Conservation (phyloP, 768 basidiomycete genomes). For the Rhizopogon sp. region DNA sequence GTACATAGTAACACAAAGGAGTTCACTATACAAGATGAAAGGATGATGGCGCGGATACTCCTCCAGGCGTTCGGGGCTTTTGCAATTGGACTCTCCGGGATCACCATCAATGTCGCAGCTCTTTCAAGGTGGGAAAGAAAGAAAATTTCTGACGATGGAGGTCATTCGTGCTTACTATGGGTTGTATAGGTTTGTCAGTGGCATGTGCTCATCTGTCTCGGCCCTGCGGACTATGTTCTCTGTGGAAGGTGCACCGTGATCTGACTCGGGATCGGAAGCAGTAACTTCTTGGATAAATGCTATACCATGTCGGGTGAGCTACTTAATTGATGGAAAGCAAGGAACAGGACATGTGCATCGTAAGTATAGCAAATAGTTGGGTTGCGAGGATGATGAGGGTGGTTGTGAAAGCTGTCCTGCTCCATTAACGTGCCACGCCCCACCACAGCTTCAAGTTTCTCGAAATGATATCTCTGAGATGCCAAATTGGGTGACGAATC, state of each 20-base stretch:
- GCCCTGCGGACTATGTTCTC: not conserved
- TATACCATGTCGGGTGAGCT: too few species aligned
- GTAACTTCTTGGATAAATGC: too few species aligned
- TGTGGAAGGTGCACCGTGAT: not conserved
- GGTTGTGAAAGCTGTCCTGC: too few species aligned
- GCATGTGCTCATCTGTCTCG: not conserved
- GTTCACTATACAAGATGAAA: conserved; percentile 48
- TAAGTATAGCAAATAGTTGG: not conserved
- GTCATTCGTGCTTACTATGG: conserved; percentile 1
- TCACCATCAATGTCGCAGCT: conserved; percentile 25
- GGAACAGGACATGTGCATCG: not conserved
- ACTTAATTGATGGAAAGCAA: too few species aligned
- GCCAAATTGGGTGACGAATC: too few species aligned
- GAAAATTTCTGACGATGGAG: conserved; percentile 1
- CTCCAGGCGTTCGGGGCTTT: conserved; percentile 38
- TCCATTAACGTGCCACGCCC: too few species aligned
- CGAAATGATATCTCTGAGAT: too few species aligned
- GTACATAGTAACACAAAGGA: too few species aligned
- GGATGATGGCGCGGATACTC: conserved; percentile 50
- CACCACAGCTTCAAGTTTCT: too few species aligned
- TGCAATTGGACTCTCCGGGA: conserved; percentile 32
- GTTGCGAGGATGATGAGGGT: too few species aligned
- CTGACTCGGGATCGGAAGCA: not conserved
- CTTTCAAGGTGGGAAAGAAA: conserved; percentile 11
- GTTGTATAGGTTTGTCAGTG: not conserved